Evolutionary conservation across 2,329 filamentous ascomycete genomes (phyloP).

Genomic region (Colletotrichum horii): DNA sequence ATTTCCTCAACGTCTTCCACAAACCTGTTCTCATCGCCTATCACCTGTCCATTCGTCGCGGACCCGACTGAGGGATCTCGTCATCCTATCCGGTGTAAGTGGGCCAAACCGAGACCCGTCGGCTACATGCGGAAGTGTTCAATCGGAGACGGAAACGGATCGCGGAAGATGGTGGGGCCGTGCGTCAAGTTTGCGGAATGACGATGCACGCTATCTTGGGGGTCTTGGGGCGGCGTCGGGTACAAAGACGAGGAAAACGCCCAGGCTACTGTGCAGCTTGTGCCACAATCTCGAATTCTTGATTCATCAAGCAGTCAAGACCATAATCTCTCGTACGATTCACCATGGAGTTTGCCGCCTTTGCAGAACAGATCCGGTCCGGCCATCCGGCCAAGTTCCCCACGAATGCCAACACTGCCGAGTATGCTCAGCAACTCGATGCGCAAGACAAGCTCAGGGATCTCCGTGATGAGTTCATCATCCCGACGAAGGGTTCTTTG

Average conservation of each 20-base stretch:
- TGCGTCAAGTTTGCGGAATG: conserved; percentile 1
- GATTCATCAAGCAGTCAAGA: not conserved
- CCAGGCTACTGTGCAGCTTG: not conserved
- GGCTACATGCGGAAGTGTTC: conserved; percentile 18
- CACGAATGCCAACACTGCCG: conserved; percentile 48
- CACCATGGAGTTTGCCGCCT: conserved; percentile 44
- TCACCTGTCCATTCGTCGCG: not conserved
- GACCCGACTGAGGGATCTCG: not conserved
- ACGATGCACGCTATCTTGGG: conserved; percentile 1
- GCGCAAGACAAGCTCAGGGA: conserved; percentile 62
- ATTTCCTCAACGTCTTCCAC: not conserved
- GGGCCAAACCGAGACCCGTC: conserved; percentile 16
- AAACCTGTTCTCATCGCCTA: not conserved
- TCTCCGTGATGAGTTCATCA: conserved; percentile 74
- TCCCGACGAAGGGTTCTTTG: conserved; percentile 77
- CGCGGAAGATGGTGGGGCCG: conserved; percentile 18
- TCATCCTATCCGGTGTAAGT: not conserved
- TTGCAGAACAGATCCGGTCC: conserved; percentile 44
- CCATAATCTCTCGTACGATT: not conserved
- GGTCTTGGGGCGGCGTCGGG: not conserved
- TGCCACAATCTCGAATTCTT: not conserved
- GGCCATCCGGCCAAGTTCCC: conserved; percentile 51
- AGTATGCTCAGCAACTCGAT: conserved; percentile 61
- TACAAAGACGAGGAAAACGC: conserved; percentile 22
- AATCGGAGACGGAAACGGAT: conserved; percentile 14